Evolutionary conservation across 805 yeast species (phyloP), one percentile per base, ranked within the genome.

Genomic region (Pichia deserticola): DNA sequence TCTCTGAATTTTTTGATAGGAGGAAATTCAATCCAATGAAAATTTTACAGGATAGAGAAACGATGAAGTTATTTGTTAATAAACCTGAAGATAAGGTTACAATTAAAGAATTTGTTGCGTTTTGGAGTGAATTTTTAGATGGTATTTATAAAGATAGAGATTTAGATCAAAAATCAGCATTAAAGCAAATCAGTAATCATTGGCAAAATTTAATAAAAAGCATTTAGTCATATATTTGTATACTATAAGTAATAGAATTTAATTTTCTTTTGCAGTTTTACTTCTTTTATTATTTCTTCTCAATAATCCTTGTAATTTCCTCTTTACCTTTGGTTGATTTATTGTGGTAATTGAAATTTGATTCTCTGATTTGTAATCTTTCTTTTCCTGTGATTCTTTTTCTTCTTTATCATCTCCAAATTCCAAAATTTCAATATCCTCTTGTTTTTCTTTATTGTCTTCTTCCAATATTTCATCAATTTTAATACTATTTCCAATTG

Each of bases 91-190:
- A 52, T 15, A 35, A 47, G 2, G n/a, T 50, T 13, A 69, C 64
- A 9, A 57, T 79, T 33, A 45, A 43, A 3, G 65, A 61, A 11
- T 80, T 83, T 55, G 62, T 72, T 5, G 65, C 63, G 3, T 78
- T 78, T 57, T 85, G 90, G 90, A 51, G 63, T 3, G 61, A 65
- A 3, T 66, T 77, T 0, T 61, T 83, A 41, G 53, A 57, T 3
- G 66, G 67, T 1, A 58, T 82, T 8, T 82, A 80, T 55, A 34
- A 52, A 11, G 65, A 68, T 39, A 60, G 76, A 40, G 65, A 56
- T 20, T 52, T 50, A 0, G 46, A 42, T 0, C 75, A 73, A 33
- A 59, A 62, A 20, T 25, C 45, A 1, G 68, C 71, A 7, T 57
- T 78, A 33, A 57, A 42, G 15, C 37, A 44, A 37, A 52, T 64